These are phyloP conservation scores for Vitis hybrid DNA, from an alignment of 177 flowering plant species.

Conservation along the genomic window DNA sequence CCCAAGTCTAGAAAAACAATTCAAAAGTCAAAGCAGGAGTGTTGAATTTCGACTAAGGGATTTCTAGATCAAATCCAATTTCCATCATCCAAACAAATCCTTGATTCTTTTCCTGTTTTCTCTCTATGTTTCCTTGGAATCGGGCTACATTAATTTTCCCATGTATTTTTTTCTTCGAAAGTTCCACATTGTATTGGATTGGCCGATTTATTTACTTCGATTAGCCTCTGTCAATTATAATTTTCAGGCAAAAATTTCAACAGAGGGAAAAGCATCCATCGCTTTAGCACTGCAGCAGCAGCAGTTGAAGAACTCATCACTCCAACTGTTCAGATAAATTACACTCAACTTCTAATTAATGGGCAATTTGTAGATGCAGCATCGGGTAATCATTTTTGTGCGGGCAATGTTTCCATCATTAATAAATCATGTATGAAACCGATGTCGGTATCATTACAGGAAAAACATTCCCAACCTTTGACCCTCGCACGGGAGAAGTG, in stretches of 20 bases:
- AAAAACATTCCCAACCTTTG: conserved; percentile 70
- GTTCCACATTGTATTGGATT: not conserved
- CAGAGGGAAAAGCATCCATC: conserved; percentile 20
- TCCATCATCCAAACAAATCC: too few species aligned
- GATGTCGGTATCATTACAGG: conserved; percentile 20
- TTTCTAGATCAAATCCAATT: too few species aligned
- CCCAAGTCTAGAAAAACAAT: too few species aligned
- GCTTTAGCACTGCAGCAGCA: conserved; percentile 40
- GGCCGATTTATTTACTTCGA: not conserved
- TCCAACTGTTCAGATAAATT: conserved; percentile 34
- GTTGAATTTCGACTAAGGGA: too few species aligned
- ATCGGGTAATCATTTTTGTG: conserved; percentile 44
- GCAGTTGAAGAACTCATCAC: conserved; percentile 29
- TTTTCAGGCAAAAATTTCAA: conserved; percentile 37
- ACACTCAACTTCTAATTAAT: conserved; percentile 41
- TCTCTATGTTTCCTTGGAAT: not conserved
- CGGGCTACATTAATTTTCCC: too few species aligned
- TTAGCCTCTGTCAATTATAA: not conserved
- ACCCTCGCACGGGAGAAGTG: conserved; percentile 78
- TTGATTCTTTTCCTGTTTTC: not conserved
- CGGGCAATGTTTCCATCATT: not conserved
- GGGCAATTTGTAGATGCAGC: conserved; percentile 67
- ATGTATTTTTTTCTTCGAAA: not conserved
- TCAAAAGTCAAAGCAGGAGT: too few species aligned
- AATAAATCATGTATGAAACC: not conserved